Evolutionary conservation across 129 eudicot species (phyloP).

Genomic region (Pseudognaphalium luteoalbum): DNA sequence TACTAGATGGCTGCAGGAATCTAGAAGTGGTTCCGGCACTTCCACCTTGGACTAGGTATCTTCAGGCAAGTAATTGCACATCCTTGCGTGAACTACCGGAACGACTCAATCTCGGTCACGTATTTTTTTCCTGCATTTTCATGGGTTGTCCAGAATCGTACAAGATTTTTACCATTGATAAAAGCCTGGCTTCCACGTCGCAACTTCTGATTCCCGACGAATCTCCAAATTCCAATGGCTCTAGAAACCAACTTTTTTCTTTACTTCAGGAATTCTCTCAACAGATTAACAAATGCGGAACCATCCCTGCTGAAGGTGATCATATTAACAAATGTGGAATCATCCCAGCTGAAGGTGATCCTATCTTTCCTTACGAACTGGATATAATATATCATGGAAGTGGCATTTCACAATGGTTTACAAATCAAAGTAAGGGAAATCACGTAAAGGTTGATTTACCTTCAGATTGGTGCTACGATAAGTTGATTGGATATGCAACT

Average conservation of each 20-base stretch:
- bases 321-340: too few species aligned
- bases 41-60: too few species aligned
- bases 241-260: background rate
- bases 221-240: background rate
- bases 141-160: background rate
- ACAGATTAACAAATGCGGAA: background rate
- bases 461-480: background rate
- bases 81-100: too few species aligned
- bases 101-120: too few species aligned
- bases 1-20: too few species aligned
- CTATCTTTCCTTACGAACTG: background rate
- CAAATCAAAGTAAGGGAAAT: slow-evolving; percentile 4
- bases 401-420: slow-evolving; percentile 19
- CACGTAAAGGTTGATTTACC: slow-evolving; percentile 4
- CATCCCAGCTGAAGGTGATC: too few species aligned
- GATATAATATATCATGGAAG: background rate
- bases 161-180: too few species aligned
- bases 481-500: slow-evolving; percentile 16
- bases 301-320: too few species aligned
- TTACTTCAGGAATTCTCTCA: background rate
- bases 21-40: too few species aligned
- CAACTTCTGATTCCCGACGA: too few species aligned
- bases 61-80: too few species aligned
- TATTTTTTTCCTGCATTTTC: too few species aligned
- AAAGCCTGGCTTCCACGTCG: background rate